phyloP scores from a whole-genome alignment of 2,329 filamentous ascomycete genomes.

The Beauveria rudraprayagi region DNA sequence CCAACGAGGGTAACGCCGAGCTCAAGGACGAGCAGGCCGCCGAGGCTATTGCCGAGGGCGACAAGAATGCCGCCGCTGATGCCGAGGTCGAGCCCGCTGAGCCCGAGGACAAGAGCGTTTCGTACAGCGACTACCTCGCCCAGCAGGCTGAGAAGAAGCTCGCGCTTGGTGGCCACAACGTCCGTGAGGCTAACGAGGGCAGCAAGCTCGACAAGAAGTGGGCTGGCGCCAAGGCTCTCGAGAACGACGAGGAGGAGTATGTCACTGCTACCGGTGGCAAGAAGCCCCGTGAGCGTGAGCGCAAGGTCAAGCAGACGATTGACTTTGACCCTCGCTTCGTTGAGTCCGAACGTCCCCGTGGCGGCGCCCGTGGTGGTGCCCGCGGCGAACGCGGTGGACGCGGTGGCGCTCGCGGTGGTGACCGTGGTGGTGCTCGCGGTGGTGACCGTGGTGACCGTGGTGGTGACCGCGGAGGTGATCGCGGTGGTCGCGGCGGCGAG shows the following conservation, averaged over 20 bases:
- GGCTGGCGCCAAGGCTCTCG: conserved; percentile 68
- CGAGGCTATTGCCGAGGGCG: conserved; percentile 77
- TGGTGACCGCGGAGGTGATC: conserved; percentile 30
- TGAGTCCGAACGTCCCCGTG: conserved; percentile 55
- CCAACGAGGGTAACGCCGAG: conserved; percentile 71
- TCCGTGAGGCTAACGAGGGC: conserved; percentile 91
- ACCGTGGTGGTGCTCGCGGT: conserved; percentile 33
- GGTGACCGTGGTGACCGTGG: conserved; percentile 26
- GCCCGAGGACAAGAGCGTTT: conserved; percentile 81
- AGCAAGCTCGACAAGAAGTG: conserved; percentile 86
- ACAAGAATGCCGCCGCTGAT: conserved; percentile 58
- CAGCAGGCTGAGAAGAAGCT: conserved; percentile 66
- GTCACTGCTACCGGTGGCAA: conserved; percentile 69
- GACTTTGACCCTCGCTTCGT: conserved; percentile 82
- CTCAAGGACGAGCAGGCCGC: conserved; percentile 87
- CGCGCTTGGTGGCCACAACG: conserved; percentile 54
- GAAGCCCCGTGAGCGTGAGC: conserved; percentile 75
- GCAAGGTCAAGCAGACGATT: conserved; percentile 83
- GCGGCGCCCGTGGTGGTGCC: conserved; percentile 46
- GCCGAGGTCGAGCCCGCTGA: conserved; percentile 44
- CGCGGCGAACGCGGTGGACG: conserved; percentile 43
- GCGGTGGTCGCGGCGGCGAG: conserved; percentile 29
- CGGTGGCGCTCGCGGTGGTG: conserved; percentile 39
- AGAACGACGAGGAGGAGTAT: conserved; percentile 66
- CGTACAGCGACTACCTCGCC: conserved; percentile 81